Percentiles rank a stretch among this genome's conserved stretches.
Evolutionary conservation across 2,329 filamentous ascomycete genomes (phyloP).

Genomic region (Lachnellula cervina): DNA sequence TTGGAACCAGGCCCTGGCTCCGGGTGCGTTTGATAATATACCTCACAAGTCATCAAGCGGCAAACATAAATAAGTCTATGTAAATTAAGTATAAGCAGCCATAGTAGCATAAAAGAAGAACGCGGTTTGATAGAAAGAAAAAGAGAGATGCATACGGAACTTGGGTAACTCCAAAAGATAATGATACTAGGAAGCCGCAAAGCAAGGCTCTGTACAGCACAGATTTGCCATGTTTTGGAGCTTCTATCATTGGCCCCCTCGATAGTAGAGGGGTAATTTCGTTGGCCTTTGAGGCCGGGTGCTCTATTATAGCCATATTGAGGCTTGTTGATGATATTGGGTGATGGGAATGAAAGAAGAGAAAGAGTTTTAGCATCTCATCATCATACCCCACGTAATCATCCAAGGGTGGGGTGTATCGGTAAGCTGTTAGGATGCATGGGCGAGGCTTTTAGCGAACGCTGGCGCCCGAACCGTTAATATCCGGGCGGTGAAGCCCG

Average conservation of each 20-base stretch:
- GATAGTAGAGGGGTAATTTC: conserved; percentile 15
- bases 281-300: not conserved
- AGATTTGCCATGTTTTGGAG: conserved; percentile 14
- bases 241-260: not conserved
- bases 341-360: too few relatives aligned
- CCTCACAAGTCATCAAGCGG: conserved; percentile 66
- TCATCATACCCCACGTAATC: too few relatives aligned
- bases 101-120: not conserved
- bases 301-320: too few relatives aligned
- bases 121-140: not conserved
- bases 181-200: conserved; percentile 55
- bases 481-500: too few relatives aligned
- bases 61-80: conserved; percentile 55
- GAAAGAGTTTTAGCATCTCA: too few relatives aligned
- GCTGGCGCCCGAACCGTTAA: too few relatives aligned
- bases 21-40: conserved; percentile 57
- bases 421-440: too few relatives aligned
- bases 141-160: conserved; percentile 32
- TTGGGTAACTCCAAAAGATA: conserved; percentile 46
- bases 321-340: too few relatives aligned
- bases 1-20: conserved; percentile 44
- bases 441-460: too few relatives aligned
- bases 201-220: conserved; percentile 45
- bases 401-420: too few relatives aligned
- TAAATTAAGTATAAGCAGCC: not conserved